Base-by-base conservation (phyloP, 441 rosid genomes). In the Populus hybrid region DNA sequence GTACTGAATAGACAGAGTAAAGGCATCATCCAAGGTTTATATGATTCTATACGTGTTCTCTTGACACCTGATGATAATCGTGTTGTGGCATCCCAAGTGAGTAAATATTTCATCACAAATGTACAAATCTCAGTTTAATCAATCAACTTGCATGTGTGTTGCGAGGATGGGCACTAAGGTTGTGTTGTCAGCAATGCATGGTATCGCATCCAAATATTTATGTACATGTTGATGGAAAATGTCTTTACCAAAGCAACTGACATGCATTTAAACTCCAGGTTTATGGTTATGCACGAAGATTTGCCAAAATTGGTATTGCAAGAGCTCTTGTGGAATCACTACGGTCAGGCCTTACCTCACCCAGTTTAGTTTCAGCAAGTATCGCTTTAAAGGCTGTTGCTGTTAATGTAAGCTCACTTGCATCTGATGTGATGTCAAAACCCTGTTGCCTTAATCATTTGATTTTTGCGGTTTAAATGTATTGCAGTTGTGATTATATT, bases 41-140 rank as follows among this genome's bases (percentile, higher is more conserved):
- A 94, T 69, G 95, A 94, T 71, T 90, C 97, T 18, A 87, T 95
- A 73, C 86, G 89, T 75, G 90, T 84, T 83, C 74, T 95, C 72
- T 87, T 92, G 79, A 91, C 97, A 0, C 90, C 98, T 36, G 98
- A 94, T 87, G 99, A 95, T 72, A 84, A 84, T 85, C 97, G 98
- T 56, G 99, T 94, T 53, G 92, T 91, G 85, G 99, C 99, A 84
- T 94, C 98, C 63, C 90, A 95, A 88, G 98, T 95, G 85, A 89
- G 97, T 84, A 61, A 50, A 78, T 31, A 35, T 50, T 56, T 36
- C 38, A 36, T 38, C 59, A 23, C 64, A 73, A 56, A 29, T 63
- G 16, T 63, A 2, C 53, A 4, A 4, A 33, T 9, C 6, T 77
- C 59, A 45, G 18, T 67, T 20, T 45, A 6, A 66, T 76, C 28